Evolutionary conservation across 2,329 filamentous ascomycete species (phyloP).

Genomic region (Chrysosporium keratinophilum): DNA sequence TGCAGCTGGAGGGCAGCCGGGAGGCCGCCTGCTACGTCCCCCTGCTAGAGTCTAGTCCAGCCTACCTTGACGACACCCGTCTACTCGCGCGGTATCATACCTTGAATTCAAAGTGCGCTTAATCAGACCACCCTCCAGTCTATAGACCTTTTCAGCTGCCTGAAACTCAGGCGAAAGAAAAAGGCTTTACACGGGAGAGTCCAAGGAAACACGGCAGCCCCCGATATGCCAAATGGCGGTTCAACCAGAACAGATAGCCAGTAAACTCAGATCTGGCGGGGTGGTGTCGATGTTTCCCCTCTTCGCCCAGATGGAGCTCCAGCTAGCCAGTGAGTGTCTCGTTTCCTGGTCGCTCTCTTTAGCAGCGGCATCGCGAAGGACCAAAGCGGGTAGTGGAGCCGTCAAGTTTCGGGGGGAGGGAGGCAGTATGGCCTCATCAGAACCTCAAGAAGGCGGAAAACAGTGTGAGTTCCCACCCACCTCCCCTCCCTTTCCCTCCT

Average conservation of each 20-base stretch:
- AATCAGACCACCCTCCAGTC: neutral
- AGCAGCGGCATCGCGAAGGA: neutral
- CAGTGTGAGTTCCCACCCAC: neutral
- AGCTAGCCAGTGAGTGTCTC: too few relatives aligned
- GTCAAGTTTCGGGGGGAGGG: neutral
- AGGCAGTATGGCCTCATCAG: neutral
- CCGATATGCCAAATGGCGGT: too few relatives aligned
- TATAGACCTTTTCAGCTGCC: neutral
- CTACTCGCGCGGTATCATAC: neutral
- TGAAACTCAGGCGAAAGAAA: too few relatives aligned
- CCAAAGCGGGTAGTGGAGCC: constrained; percentile 7
- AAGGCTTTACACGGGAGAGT: too few relatives aligned
- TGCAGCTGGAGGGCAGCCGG: neutral
- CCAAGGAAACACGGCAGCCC: too few relatives aligned
- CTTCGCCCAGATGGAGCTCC: neutral
- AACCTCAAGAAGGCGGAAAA: neutral
- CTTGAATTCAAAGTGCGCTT: neutral
- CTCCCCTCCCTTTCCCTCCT: neutral
- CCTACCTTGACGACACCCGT: neutral
- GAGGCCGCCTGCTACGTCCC: neutral
- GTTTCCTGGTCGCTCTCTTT: neutral
- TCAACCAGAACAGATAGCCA: neutral
- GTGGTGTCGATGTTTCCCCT: neutral
- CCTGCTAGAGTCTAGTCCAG: neutral
- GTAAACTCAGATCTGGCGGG: neutral